Evolutionary conservation across 2,329 filamentous ascomycete genomes (phyloP).

Genomic region (Fusarium palustre): DNA sequence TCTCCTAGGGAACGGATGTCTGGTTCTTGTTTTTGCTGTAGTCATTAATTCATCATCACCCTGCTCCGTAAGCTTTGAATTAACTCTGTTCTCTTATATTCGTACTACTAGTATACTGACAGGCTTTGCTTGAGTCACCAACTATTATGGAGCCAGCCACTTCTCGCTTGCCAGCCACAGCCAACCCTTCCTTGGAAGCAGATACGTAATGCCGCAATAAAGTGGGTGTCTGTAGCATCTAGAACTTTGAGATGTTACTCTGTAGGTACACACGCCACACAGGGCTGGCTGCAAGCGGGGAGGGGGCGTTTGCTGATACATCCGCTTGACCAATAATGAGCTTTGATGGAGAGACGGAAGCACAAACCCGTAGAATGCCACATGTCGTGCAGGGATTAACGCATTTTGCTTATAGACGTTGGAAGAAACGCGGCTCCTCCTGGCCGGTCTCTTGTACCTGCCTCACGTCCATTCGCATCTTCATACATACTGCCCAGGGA

Average conservation of each 20-base stretch:
- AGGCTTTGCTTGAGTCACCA: constrained; percentile 4
- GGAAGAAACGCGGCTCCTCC: constrained; percentile 43
- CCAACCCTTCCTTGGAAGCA: not conserved
- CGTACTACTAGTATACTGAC: not conserved
- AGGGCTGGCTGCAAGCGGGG: constrained; percentile 36
- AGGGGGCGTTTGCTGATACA: not conserved
- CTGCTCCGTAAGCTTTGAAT: not conserved
- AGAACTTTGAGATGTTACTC: not conserved
- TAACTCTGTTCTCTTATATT: not conserved
- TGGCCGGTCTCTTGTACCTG: constrained; percentile 20
- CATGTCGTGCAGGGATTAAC: constrained; percentile 50
- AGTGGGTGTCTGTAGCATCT: not conserved
- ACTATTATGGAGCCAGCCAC: constrained; percentile 16
- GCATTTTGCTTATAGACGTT: constrained; percentile 1
- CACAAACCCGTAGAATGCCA: constrained; percentile 44
- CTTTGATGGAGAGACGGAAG: constrained; percentile 9
- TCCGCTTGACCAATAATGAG: not conserved
- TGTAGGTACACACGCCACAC: constrained; percentile 20
- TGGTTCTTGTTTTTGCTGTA: not conserved
- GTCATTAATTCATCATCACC: not conserved
- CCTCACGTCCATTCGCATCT: not conserved
- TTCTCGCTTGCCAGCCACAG: constrained; percentile 17
- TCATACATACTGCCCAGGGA: too few species aligned
- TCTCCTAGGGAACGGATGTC: not conserved
- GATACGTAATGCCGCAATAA: constrained; percentile 28